Base-by-base conservation (phyloP, 495 filamentous ascomycete species). In the Penicillium odoratum region DNA sequence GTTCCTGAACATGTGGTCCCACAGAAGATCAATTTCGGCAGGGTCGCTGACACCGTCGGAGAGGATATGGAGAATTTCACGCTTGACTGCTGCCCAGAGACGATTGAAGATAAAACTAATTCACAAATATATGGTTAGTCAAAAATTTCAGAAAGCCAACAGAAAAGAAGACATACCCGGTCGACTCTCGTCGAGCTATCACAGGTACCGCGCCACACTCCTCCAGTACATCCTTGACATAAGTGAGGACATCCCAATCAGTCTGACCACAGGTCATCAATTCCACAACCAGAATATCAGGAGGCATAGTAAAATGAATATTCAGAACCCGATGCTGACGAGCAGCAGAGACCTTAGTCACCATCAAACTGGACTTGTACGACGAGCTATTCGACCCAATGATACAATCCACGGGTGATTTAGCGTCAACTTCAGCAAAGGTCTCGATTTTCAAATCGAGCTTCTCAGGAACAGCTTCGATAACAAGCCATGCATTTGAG, bases 181-280 rank as follows among this genome's bases (percentile, higher is more conserved):
- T 25, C 16, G 16, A 30, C 4, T 34, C 18, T 43, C 67, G 66
- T 34, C 69, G 65, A 3, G 65, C 69, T 3, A 57, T 68, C 15
- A 69, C 64, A 6, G 70, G 80, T 61, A 53, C 66, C 62, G 63
- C 74, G 36, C 52, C 83, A 43, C 78, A 72, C 36, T 77, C 73
- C 9, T 63, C 58, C 68, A 78, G 71, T 7, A 74, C 59, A 18
- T 63, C 57, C 0, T 60, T 67, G 61, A 86, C 31, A 33, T 78
- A 76, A 36, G 33, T 36, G 33, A 36, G 0, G 63, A 84, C 66
- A 5, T 59, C 68, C 0, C 63, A 56, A 30, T 71, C 61, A 15
- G 83, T 86, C n/a, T 69, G 51, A 0, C 81, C 81, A 62, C 67
- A 64, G 0, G 82, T 80, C 83, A 86, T 85, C 51, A 86, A 48